These are phyloP conservation scores for Cordyceps militaris DNA, from an alignment of 2,329 filamentous ascomycete genomes.

Conservation along the genomic window DNA sequence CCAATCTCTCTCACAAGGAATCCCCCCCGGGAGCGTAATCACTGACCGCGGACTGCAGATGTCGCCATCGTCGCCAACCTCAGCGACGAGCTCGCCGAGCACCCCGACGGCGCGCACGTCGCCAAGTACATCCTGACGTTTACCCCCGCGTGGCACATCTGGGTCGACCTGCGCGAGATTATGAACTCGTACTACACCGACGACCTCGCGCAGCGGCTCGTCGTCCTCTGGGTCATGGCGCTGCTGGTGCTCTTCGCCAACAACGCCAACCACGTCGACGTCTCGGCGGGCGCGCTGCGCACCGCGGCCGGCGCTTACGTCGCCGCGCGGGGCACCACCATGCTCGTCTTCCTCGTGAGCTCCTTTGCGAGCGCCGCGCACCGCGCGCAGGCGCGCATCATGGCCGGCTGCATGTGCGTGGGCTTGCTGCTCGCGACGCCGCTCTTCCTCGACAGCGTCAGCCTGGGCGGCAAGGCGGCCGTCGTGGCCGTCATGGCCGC, in stretches of 20 bases:
- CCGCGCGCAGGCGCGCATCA: conserved; percentile 36
- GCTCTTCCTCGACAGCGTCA: conserved; percentile 35
- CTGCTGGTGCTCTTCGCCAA: conserved; percentile 41
- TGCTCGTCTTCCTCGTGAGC: conserved; percentile 33
- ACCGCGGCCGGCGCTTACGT: conserved; percentile 40
- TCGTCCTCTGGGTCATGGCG: conserved; percentile 46
- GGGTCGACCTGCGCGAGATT: conserved; percentile 42
- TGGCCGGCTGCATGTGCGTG: conserved; percentile 34
- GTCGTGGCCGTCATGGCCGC: conserved; percentile 35
- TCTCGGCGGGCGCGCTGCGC: conserved; percentile 36
- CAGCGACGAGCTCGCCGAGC: conserved; percentile 39
- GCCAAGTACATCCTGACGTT: conserved; percentile 43
- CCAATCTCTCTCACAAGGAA: background rate
- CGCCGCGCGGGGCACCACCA: conserved; percentile 34
- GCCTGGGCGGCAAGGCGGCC: conserved; percentile 33
- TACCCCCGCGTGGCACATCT: conserved; percentile 42
- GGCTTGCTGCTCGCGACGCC: conserved; percentile 36
- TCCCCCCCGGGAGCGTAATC: background rate
- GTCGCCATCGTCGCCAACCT: conserved; percentile 45
- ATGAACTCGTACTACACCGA: conserved; percentile 48
- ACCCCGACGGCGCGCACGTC: conserved; percentile 35
- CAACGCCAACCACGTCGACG: conserved; percentile 37
- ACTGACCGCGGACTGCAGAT: conserved; percentile 18
- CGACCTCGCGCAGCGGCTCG: conserved; percentile 38
- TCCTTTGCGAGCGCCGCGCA: conserved; percentile 42